Conservation (phyloP, 176 grass and related monocot species). For the Juncus inflexus region DNA sequence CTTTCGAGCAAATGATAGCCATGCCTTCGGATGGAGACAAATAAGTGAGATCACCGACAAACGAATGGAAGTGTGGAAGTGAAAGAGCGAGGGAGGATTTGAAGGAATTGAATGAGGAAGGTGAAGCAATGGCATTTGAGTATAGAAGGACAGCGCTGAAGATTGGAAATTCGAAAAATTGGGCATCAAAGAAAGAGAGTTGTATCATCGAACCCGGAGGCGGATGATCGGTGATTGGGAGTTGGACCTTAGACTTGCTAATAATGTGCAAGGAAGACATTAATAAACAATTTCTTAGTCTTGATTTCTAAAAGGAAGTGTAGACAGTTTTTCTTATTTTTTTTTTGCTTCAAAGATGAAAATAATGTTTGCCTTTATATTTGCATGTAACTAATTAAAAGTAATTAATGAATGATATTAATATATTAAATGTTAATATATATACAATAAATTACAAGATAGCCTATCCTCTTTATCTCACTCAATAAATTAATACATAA, state of each 20-base stretch:
- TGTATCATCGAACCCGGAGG: conserved; percentile 1
- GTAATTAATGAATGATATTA: too few species aligned
- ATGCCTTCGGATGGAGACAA: conserved; percentile 1
- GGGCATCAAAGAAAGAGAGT: conserved; percentile 11
- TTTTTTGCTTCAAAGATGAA: too few species aligned
- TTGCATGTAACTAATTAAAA: too few species aligned
- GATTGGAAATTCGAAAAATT: background rate
- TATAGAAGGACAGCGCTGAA: conserved; percentile 21
- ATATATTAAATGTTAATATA: too few species aligned
- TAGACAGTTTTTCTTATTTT: too few species aligned
- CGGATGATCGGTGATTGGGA: conserved; percentile 2
- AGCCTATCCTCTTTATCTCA: too few species aligned
- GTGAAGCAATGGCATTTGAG: background rate
- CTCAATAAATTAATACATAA: too few species aligned
- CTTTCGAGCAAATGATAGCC: conserved; percentile 18
- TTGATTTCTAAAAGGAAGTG: too few species aligned
- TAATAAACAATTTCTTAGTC: too few species aligned
- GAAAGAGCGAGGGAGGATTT: background rate
- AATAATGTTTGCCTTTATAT: too few species aligned
- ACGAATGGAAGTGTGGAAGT: background rate
- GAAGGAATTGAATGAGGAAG: background rate
- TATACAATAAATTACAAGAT: too few species aligned
- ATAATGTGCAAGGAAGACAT: background rate
- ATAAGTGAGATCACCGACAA: conserved; percentile 24
- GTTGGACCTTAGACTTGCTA: conserved; percentile 14